phyloP scores from a whole-genome alignment of 1,284 basidiomycete genomes.

The Rhodotorula sp. region DNA sequence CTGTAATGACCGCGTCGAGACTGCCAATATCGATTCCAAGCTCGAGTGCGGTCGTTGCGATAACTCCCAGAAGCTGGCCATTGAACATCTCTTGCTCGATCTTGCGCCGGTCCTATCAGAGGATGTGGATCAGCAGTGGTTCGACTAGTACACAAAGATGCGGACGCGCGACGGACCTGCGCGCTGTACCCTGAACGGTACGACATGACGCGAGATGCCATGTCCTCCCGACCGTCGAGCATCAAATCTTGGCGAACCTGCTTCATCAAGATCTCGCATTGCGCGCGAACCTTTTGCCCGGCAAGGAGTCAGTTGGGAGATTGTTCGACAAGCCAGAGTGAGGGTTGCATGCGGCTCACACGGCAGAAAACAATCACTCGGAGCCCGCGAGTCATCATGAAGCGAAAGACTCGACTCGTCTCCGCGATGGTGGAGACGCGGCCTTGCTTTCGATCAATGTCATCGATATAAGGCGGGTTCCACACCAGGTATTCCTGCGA shows the following conservation, averaged over 20 bases:
- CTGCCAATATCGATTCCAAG: conserved; percentile 87
- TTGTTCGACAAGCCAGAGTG: neutral
- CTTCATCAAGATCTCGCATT: conserved; percentile 81
- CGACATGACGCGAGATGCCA: conserved; percentile 72
- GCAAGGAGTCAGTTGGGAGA: neutral
- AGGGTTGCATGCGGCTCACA: conserved; percentile 51
- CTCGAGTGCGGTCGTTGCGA: conserved; percentile 89
- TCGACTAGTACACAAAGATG: neutral
- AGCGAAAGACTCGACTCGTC: conserved; percentile 71
- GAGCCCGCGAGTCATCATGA: conserved; percentile 75
- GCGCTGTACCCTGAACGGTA: conserved; percentile 77
- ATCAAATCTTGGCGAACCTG: conserved; percentile 69
- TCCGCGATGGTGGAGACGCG: conserved; percentile 65
- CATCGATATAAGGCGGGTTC: conserved; percentile 68
- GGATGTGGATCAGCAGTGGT: neutral
- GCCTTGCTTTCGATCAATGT: conserved; percentile 60
- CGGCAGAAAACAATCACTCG: conserved; percentile 85
- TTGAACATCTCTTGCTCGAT: conserved; percentile 85
- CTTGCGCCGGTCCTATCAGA: conserved; percentile 66
- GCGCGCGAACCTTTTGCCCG: conserved; percentile 63
- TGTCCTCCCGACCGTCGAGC: conserved; percentile 70
- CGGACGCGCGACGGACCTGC: conserved; percentile 48
- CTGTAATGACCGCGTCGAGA: conserved; percentile 83
- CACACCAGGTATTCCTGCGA: conserved; percentile 61
- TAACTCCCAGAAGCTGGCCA: conserved; percentile 72